phyloP scores from a whole-genome alignment of 805 yeast genomes.

The Diddensiella santjacobensis region DNA sequence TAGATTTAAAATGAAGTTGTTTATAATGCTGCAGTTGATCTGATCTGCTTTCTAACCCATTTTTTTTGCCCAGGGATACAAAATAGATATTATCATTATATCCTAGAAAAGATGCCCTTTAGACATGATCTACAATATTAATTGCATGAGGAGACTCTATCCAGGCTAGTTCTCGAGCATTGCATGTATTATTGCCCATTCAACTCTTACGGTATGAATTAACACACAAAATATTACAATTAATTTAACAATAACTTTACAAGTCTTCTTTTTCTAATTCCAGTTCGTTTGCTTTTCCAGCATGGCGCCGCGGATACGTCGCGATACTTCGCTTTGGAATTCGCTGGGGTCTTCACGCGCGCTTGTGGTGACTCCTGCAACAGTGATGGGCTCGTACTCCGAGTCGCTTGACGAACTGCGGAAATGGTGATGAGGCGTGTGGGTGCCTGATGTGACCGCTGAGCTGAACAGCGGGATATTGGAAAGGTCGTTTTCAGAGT shows the following conservation, averaged over 20 bases:
- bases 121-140: no score
- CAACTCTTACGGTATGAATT: no score
- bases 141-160: no score
- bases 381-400: conserved; percentile 2
- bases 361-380: not conserved
- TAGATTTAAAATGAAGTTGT: no score
- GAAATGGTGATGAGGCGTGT: conserved; percentile 10
- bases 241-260: no score
- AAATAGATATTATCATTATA: not conserved
- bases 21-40: not conserved
- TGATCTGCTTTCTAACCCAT: no score
- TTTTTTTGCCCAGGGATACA: no score
- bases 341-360: not conserved
- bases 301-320: conserved; percentile 27
- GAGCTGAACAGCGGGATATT: conserved; percentile 58
- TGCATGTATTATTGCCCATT: no score
- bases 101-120: not conserved
- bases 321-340: conserved; percentile 18
- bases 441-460: conserved; percentile 9
- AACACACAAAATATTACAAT: no score
- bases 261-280: no score
- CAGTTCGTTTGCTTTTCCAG: conserved; percentile 17
- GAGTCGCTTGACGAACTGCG: conserved; percentile 6
- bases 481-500: conserved; percentile 57
- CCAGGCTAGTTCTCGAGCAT: no score